Conservation (phyloP, 2,329 filamentous ascomycete genomes). For the Phaeosphaeriaceae sp. region DNA sequence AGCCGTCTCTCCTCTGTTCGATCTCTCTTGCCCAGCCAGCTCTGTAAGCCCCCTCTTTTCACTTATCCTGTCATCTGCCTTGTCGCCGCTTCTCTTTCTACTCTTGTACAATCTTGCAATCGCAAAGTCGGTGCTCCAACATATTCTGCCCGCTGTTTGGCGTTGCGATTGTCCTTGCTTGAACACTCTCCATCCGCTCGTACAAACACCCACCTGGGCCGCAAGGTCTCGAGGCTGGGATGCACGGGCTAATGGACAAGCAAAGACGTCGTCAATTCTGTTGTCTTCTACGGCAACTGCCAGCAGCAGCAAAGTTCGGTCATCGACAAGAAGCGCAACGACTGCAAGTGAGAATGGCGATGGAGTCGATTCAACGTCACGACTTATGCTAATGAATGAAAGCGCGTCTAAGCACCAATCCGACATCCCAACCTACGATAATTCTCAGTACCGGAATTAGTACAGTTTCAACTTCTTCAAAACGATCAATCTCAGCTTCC, state of each 20-base stretch:
- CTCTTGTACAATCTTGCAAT: conserved; percentile 30
- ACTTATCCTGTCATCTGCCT: conserved; percentile 20
- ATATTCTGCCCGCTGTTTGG: conserved; percentile 17
- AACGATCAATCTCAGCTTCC: conserved; percentile 3
- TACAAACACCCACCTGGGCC: conserved; percentile 19
- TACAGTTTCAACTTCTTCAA: conserved; percentile 3
- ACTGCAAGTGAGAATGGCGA: conserved; percentile 20
- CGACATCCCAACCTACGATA: conserved; percentile 19
- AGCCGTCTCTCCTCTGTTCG: conserved; percentile 41
- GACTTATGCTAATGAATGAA: conserved; percentile 6
- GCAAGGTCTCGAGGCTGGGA: conserved; percentile 22
- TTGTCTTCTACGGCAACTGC: conserved; percentile 6
- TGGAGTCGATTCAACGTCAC: background rate
- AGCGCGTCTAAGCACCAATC: conserved; percentile 18
- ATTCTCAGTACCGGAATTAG: conserved; percentile 5
- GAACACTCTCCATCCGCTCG: conserved; percentile 9
- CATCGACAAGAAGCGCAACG: conserved; percentile 14
- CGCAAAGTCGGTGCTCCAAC: conserved; percentile 18
- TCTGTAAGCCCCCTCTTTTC: conserved; percentile 35
- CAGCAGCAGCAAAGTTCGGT: conserved; percentile 21
- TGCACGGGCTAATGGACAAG: conserved; percentile 36
- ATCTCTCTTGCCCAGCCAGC: conserved; percentile 44
- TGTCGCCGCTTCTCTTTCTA: conserved; percentile 29
- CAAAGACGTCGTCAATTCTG: conserved; percentile 23
- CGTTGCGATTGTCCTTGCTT: conserved; percentile 21